Evolutionary conservation across 2,329 filamentous ascomycete species (phyloP), one percentile per base, ranked within the genome.

Genomic region (Fusarium avenaceum): DNA sequence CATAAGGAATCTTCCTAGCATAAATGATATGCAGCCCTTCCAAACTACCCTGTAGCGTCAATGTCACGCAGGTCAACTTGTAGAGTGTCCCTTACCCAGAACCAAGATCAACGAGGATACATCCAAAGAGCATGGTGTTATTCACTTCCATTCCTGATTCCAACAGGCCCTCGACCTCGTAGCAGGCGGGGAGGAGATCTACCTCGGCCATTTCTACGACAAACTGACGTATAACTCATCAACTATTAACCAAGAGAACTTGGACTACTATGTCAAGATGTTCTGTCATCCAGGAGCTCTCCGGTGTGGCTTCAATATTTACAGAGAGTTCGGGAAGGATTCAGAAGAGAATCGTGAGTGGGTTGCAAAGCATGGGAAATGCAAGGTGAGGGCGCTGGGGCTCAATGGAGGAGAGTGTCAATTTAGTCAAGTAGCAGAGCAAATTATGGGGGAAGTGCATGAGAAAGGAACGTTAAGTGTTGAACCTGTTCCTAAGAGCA

Each of bases 341-440:
- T 44, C 55, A 7, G 51, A 51, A 6, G 65, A 57, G 39, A 69
- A 69, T 24, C 40, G 55, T 5, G 55, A 69, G n/a, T 69, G 65
- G 65, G 22, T 57, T 44, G 38, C 51, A n/a, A 35, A 57, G 20
- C 11, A 62, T n/a, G 63, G 63, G 3, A 67, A 66, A 22, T 66
- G 51, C 1, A 61, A 51, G 26, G 63, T 65, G 13, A 48, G 50
- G 32, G 60, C 49, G 4, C 30, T 66, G 3, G 57, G 57, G 8
- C 43, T 67, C 3, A 50, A 57, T 2, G 62, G 64, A 4, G 35
- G 43, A 9, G 45, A 50, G n/a, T 59, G 45, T 14, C 48, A 59
- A 24, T 65, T 65, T 14, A 58, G 54, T 17, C 35, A 64, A 17
- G 45, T 65, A 13, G 63, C 46, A 40, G 63, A 57, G 28, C 28